Conservation (phyloP, 148 eudicot species). For the Bassia scoparia region DNA sequence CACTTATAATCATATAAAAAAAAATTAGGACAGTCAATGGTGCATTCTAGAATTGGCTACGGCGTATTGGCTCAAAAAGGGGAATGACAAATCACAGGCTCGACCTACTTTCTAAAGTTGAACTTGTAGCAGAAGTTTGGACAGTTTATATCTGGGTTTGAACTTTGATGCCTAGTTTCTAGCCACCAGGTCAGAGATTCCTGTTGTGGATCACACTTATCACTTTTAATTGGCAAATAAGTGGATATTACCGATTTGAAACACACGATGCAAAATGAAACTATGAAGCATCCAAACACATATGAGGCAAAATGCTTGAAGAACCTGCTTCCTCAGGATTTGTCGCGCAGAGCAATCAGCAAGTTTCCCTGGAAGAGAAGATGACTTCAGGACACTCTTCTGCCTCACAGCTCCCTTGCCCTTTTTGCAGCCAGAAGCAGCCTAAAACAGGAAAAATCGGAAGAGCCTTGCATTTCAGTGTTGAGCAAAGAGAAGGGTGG, state of each 20-base stretch:
- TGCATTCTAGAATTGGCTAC: no score
- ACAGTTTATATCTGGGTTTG: background rate
- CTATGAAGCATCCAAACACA: no score
- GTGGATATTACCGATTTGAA: background rate
- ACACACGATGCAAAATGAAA: background rate
- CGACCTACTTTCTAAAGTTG: no score
- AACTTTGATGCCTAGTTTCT: background rate
- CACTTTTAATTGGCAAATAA: background rate
- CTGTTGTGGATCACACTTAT: no score
- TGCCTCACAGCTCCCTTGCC: constrained; percentile 92
- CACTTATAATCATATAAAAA: no score
- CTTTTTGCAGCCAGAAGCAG: constrained; percentile 96
- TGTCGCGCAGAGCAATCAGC: constrained; percentile 96
- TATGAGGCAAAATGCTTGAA: constrained; percentile 3
- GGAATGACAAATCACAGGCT: no score
- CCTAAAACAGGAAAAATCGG: constrained; percentile 43
- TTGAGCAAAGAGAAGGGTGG: background rate
- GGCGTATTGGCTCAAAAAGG: no score
- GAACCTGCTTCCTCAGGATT: constrained; percentile 91
- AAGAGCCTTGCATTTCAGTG: constrained; percentile 5
- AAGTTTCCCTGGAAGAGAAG: constrained; percentile 98
- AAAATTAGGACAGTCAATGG: no score
- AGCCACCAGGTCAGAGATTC: background rate
- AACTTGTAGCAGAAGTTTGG: background rate
- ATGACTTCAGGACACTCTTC: constrained; percentile 78